These are phyloP conservation scores for Tylopilus sp. DNA, from an alignment of 768 basidiomycete genomes.

Conservation along the genomic window DNA sequence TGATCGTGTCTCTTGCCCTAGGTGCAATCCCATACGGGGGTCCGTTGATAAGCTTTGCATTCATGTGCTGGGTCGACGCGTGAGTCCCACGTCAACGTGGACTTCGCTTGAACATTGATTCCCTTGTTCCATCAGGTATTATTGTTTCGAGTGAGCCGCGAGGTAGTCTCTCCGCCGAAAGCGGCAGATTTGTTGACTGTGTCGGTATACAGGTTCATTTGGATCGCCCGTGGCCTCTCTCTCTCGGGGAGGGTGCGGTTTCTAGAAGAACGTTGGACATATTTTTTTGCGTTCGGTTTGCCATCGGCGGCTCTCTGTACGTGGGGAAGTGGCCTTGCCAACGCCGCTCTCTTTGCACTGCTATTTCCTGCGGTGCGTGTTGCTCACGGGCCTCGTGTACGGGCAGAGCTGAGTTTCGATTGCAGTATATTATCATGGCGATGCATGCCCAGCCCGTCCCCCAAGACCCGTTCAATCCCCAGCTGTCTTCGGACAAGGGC, in stretches of 20 bases:
- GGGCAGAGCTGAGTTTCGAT: constrained; percentile 6
- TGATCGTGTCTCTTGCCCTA: constrained; percentile 64
- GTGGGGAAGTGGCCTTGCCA: constrained; percentile 71
- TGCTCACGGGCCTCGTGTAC: neutral
- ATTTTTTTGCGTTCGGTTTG: constrained; percentile 83
- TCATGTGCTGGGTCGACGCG: constrained; percentile 86
- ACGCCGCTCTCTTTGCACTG: constrained; percentile 79
- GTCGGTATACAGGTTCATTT: constrained; percentile 54
- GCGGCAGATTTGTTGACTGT: constrained; percentile 10
- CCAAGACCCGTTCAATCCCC: constrained; percentile 69
- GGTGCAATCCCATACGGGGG: constrained; percentile 65
- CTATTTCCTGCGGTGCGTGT: constrained; percentile 70
- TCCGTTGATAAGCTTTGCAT: constrained; percentile 56
- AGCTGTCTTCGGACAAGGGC: constrained; percentile 31
- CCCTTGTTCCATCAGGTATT: constrained; percentile 53
- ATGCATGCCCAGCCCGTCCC: constrained; percentile 75
- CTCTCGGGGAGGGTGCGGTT: constrained; percentile 65
- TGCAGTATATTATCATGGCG: constrained; percentile 80
- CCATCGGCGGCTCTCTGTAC: constrained; percentile 71
- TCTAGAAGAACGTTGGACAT: constrained; percentile 87
- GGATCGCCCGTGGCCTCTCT: constrained; percentile 72
- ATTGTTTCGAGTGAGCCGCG: constrained; percentile 76
- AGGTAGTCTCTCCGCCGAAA: constrained; percentile 2
- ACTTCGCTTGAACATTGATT: neutral
- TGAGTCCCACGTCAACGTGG: constrained; percentile 42